A percentile compares a stretch with the other conserved stretches of the same genome.
Conservation (phyloP, 176 grass and related monocot genomes). For the Stipa capillata region DNA sequence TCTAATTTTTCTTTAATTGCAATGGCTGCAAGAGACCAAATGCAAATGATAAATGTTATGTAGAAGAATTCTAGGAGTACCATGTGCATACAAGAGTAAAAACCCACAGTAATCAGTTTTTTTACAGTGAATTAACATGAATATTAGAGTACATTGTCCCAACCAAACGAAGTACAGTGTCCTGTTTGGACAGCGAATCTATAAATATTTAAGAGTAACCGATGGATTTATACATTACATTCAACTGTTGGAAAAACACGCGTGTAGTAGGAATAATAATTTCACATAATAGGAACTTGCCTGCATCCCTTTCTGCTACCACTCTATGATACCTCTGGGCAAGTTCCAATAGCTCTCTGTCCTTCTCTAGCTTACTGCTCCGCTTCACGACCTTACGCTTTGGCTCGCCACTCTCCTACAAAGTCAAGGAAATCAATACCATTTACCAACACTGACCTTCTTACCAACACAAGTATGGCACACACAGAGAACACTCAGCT, state of each 20-base stretch:
- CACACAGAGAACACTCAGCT: neutral
- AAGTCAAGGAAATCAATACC: slow-evolving; percentile 12
- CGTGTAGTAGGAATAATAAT: neutral
- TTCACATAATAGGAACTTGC: slow-evolving; percentile 33
- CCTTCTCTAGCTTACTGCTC: slow-evolving; percentile 75
- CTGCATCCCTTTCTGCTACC: slow-evolving; percentile 84
- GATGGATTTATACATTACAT: neutral
- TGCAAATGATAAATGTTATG: slow-evolving; percentile 2
- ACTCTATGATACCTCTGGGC: slow-evolving; percentile 78
- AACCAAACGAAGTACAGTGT: neutral
- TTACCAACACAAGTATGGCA: neutral
- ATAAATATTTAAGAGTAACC: neutral
- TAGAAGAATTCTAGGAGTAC: neutral
- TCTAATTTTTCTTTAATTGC: slow-evolving; percentile 80
- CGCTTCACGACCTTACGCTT: slow-evolving; percentile 73
- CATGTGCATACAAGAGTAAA: neutral
- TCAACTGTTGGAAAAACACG: neutral
- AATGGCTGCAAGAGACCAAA: slow-evolving; percentile 55
- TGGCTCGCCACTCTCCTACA: slow-evolving; percentile 51
- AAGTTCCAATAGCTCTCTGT: slow-evolving; percentile 83
- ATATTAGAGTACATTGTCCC: neutral
- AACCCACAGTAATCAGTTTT: neutral
- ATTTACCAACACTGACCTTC: neutral
- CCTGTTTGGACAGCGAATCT: neutral
- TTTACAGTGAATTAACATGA: slow-evolving; percentile 5